Evolutionary conservation across 2,329 filamentous ascomycete genomes (phyloP), one percentile per base, ranked within the genome.

Genomic region (Aspergillus ochraceoroseus): DNA sequence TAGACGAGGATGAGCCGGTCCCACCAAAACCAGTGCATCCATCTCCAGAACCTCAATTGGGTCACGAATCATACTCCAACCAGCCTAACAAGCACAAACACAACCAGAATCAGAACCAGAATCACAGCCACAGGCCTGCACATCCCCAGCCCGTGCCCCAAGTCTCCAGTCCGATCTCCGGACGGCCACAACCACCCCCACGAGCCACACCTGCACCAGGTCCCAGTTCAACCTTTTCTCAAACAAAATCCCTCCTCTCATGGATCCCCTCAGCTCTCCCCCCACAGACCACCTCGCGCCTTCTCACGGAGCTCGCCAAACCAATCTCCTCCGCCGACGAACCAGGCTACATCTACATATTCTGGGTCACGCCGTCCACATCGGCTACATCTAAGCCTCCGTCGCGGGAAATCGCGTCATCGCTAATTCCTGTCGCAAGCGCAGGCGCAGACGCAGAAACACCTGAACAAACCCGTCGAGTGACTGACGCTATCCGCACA

Each of bases 301-400:
- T 96, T 3, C 75, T 90, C 44, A 72, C 82, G 2, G 89, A 96
- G 63, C 73, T 96, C 7, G 78, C 65, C 60, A 92, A 76, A 70
- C 87, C 73, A 1, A 77, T 89, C 31, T 88, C 87, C 0, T 70
- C 78, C 14, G 70, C 75, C 38, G 86, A 92, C 51, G 86, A 94
- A 53, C 72, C 83, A 8, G 92, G 92, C 25, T 98, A 92, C 68
- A 96, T 98, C 52, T 98, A 98, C 74, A 94, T 98, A 65, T 98
- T 96, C 73, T 95, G 90, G 88, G 75, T 95, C 14, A 95, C 87
- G 0, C 81, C 87, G 20, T 72, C 76, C 23, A 75, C 73, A 2
- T 67, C 77, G 5, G 61, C 72, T 0, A 33, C 43, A 17, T 63
- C 76, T 3, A 18, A 19, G 0, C 68, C 74, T 1, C 72, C 78